Base-by-base conservation (phyloP, 495 filamentous ascomycete genomes). In the Trichoderma reesei region DNA sequence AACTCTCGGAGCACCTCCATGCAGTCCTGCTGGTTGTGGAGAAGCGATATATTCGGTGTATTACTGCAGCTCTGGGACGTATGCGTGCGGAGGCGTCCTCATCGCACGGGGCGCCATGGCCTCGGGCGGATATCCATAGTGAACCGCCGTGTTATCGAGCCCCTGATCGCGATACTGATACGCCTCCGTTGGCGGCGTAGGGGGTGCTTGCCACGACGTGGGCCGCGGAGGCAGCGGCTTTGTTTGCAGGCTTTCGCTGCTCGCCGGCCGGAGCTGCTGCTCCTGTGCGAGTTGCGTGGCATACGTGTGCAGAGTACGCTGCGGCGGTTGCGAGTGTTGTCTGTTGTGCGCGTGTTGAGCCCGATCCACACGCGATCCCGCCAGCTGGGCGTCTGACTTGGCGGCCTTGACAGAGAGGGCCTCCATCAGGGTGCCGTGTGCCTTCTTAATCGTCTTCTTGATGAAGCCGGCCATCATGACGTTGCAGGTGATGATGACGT, bases 401-500 rank as follows among this genome's bases (percentile, higher is more conserved):
- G 70, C 69, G 20, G 86, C 82, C 67, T 88, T 89, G 62, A 80
- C 77, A 5, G 87, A 75, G 20, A 92, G 74, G 5, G 85, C 74
- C 31, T 86, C 84, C 1, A 91, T 87, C 41, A 94, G 77, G 3
- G 80, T 75, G 16, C 76, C 78, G 67, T 90, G 87, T 2, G 87
- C 80, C 65, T 87, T 88, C 69, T 88, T 89, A 31, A 91, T 78
- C 31, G 86, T 91, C 71, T 82, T 83, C 78, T 88, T 91, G 46
- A 92, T 87, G 68, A 92, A 91, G 10, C 76, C 71, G 0, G 84
- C 80, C 76, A 91, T 81, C 65, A 90, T 74, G 20, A 90, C 75
- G 68, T 91, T 92, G 78, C 88, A 91, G 63, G 80, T 80, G 75
- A 94, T 85, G 62, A 90, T 83, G 54, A 91, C 84, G 65, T 92